Base-by-base conservation (phyloP, 2,329 filamentous ascomycete species). In the Colletotrichum godetiae region DNA sequence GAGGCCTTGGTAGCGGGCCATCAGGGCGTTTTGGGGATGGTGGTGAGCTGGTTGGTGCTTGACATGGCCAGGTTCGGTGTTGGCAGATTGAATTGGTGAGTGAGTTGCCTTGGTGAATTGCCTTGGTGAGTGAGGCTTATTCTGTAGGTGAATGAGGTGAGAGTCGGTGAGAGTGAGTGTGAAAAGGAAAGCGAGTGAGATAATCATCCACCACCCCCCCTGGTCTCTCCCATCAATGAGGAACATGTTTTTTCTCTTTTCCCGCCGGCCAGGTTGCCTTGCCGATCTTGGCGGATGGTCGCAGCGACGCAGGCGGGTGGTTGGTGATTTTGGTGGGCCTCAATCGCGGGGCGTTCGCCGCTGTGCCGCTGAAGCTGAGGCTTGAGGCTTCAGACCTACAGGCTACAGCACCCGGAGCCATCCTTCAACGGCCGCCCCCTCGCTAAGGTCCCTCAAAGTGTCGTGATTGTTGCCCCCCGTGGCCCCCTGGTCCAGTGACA, bases 261-360 rank as follows among this genome's bases (percentile, higher is more conserved):
- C 19, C 19, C 61, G 46, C 55, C 56, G 46, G 46, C 59, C 42
- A 49, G 42, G 19, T 56, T 57, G 56, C 19, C 55, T 27, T 61
- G 70, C 70, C 60, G 46, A 57, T 73, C 70, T 70, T 65, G 70
- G 67, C 70, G 10, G 13, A 33, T 35, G 22, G 33, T 49, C 35
- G 35, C 35, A 35, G 35, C n/a, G 35, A 2, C 35, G 35, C 35
- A 42, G 37, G 15, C 37, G 15, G 67, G 70, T 73, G 70, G 60
- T 70, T 73, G 67, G 70, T 68, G 59, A 63, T 69, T 59, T 53
- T 37, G 65, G 69, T 68, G 69, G 69, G 69, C 65, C 65, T 72
- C 59, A 62, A 55, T 59, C 19, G 31, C 13, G 33, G 4, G 19
- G 49, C 24, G 55, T 24, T 64, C 27, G 49, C 55, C 42, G 56